Conservation (phyloP, 1,139 yeast species). For the Hemisphaericaspora subhashii region DNA sequence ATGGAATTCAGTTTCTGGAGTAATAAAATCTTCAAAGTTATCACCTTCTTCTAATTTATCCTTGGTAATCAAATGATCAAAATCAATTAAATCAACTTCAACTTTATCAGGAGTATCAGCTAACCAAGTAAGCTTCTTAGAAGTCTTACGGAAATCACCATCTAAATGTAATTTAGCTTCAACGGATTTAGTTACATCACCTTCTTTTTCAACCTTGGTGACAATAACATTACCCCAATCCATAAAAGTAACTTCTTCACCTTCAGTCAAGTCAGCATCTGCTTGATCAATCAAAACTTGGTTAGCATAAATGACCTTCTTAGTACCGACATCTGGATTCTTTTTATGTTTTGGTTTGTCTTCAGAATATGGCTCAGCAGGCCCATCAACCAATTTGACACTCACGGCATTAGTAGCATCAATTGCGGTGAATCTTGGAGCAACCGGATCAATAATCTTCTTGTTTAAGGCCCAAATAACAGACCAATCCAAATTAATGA, state of each 20-base stretch:
- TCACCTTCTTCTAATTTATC: conserved; percentile 96
- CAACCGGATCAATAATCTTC: conserved; percentile 92
- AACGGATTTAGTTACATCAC: conserved; percentile 56
- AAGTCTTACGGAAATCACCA: conserved; percentile 97
- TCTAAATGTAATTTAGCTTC: conserved; percentile 86
- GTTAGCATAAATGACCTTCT: conserved; percentile 69
- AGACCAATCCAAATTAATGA: conserved; percentile 94
- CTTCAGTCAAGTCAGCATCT: conserved; percentile 73
- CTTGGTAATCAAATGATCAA: conserved; percentile 93
- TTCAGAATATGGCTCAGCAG: conserved; percentile 61
- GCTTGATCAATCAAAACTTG: conserved; percentile 80
- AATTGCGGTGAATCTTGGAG: conserved; percentile 92
- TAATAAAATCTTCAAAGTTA: conserved; percentile 88
- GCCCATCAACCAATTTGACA: conserved; percentile 69
- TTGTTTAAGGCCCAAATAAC: conserved; percentile 96
- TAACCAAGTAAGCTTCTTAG: conserved; percentile 94
- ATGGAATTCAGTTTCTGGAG: conserved; percentile 85
- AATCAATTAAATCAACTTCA: conserved; percentile 80
- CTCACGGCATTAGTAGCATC: conserved; percentile 59
- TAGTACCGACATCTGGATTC: conserved; percentile 86
- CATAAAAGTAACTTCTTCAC: conserved; percentile 94
- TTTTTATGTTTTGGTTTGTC: conserved; percentile 92
- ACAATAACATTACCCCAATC: conserved; percentile 98
- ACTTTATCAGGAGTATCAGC: conserved; percentile 75
- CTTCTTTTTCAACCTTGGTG: conserved; percentile 65